Evolutionary conservation across 1,139 yeast species (phyloP), one percentile per base, ranked within the genome.

Genomic region (Taiozyma sp.): DNA sequence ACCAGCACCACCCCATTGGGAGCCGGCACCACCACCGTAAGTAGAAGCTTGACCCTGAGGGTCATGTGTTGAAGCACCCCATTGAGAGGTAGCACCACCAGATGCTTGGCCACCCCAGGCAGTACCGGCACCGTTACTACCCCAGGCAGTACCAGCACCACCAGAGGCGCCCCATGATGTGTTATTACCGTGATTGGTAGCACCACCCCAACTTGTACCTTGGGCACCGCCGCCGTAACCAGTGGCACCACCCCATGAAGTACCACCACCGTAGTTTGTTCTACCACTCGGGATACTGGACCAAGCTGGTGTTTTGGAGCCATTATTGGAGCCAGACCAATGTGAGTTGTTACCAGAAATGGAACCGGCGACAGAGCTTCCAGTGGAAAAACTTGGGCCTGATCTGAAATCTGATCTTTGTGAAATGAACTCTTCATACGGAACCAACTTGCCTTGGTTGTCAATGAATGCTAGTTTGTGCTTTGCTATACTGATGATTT

Each of bases 401-500:
- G 57, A 47, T 65, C 23, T 72, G 68, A 54, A 65, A 65, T 47
- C 60, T 57, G 49, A 51, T 61, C 49, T 63, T 52, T 54, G 56
- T 52, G 64, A 68, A 19, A 71, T 81, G 61, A 89, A 87, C 60
- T 93, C 89, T 62, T 87, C 84, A 65, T 89, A 92, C 16, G 97
- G 87, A 48, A 92, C 76, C 54, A 82, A 76, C 48, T 71, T 75
- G 48, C 83, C 80, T 45, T 87, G 76, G 61, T 79, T 86, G 47
- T 86, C 85, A 61, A 84, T 78, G 56, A 91, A 89, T 59, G 87
- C 79, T 62, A 93, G 77, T 65, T 83, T 87, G 41, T 80, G 79
- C 65, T 92, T 92, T 61, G 83, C 85, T 41, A 93, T 91, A 57
- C 93, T 90, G 57, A 92, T 83, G 55, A 86, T 88, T 68, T 93